These are phyloP conservation scores for Solanum rostratum DNA, from an alignment of 257 asterid genomes.

Conservation along the genomic window DNA sequence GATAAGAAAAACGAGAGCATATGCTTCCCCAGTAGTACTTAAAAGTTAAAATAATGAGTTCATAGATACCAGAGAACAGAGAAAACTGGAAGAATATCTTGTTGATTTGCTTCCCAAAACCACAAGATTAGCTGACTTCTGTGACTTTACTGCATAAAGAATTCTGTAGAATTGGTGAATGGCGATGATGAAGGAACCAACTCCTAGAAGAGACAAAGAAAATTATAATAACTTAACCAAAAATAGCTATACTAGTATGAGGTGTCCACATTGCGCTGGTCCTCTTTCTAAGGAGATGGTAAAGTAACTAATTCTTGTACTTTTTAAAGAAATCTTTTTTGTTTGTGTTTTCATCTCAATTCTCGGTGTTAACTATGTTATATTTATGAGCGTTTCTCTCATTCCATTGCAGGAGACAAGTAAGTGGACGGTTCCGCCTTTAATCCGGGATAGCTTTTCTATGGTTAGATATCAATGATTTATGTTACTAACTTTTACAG, in stretches of 20 bases:
- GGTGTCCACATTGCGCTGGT: slow-evolving; percentile 76
- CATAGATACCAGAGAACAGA: not conserved
- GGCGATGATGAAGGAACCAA: not conserved
- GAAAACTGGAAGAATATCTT: not conserved
- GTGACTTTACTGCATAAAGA: not conserved
- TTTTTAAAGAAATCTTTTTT: not conserved
- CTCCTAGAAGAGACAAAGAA: not conserved
- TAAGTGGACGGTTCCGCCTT: slow-evolving; percentile 69
- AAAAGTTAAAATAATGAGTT: not conserved
- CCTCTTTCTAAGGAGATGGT: slow-evolving; percentile 82
- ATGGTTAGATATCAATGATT: slow-evolving; percentile 34
- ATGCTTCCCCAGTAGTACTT: not conserved
- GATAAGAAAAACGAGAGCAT: not conserved
- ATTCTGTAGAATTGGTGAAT: not conserved
- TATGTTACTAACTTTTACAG: not conserved
- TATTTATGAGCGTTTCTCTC: not conserved
- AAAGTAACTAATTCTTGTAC: not conserved
- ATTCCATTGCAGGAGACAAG: slow-evolving; percentile 57
- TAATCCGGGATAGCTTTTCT: slow-evolving; percentile 79
- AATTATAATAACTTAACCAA: not conserved
- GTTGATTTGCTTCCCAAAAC: not conserved
- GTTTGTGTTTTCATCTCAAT: not conserved
- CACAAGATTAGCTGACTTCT: not conserved
- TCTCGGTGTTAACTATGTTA: not conserved
- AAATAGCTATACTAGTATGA: not conserved